These are phyloP conservation scores for Phyllosticta ampelicida DNA, from an alignment of 2,329 filamentous ascomycete species.

Conservation along the genomic window DNA sequence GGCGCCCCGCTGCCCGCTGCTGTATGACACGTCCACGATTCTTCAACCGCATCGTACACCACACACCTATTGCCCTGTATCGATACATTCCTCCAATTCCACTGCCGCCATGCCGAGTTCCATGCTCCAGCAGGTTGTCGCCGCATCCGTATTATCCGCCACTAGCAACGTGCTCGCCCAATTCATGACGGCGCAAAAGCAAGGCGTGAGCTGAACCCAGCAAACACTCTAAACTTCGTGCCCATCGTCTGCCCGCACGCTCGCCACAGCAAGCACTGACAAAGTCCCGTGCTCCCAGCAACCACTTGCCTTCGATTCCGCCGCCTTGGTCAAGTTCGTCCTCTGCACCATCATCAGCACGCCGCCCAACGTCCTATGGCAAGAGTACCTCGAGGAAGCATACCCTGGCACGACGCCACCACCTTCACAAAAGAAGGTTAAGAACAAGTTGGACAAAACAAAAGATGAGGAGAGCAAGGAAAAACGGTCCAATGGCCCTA, in stretches of 20 bases:
- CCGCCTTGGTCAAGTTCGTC: conserved; percentile 65
- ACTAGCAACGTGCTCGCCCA: conserved; percentile 67
- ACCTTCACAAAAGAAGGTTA: conserved; percentile 15
- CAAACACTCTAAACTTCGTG: neutral
- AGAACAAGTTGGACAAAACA: conserved; percentile 19
- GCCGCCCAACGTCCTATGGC: conserved; percentile 81
- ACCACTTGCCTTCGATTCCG: conserved; percentile 51
- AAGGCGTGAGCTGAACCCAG: conserved; percentile 39
- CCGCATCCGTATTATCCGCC: conserved; percentile 54
- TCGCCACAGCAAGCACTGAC: conserved; percentile 1
- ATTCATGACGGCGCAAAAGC: conserved; percentile 51
- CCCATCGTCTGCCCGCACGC: neutral
- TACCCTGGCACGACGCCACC: conserved; percentile 52
- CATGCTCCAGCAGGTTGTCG: conserved; percentile 32
- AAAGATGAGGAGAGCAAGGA: conserved; percentile 25
- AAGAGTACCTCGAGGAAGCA: conserved; percentile 61
- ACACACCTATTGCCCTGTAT: neutral
- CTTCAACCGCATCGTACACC: neutral
- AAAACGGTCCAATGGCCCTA: conserved; percentile 16
- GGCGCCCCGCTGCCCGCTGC: neutral
- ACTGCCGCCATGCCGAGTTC: conserved; percentile 1
- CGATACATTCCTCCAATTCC: neutral
- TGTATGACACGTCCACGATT: neutral
- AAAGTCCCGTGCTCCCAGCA: conserved; percentile 32
- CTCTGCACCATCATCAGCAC: conserved; percentile 62